Conservation (phyloP, 805 yeast genomes). For the Ogataea sp. region DNA sequence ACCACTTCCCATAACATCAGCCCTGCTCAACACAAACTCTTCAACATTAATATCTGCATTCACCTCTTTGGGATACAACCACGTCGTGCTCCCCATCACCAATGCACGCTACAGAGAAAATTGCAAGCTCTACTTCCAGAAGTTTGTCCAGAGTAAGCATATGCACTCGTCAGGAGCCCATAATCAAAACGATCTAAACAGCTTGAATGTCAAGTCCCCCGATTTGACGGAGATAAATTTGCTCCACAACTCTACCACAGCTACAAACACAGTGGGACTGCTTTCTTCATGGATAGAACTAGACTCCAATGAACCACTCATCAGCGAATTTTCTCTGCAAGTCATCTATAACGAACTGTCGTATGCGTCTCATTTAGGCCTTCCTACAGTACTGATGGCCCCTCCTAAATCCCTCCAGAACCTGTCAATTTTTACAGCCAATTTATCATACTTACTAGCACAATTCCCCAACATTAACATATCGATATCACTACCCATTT, state of each 20-base stretch:
- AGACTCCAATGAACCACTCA: slow-evolving; percentile 40
- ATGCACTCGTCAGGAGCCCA: no score
- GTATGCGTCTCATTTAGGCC: slow-evolving; percentile 52
- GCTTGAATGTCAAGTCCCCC: slow-evolving; percentile 32
- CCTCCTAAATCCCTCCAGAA: slow-evolving; percentile 56
- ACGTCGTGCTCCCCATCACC: slow-evolving; percentile 46
- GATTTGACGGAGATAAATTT: slow-evolving; percentile 32
- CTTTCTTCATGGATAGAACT: slow-evolving; percentile 66
- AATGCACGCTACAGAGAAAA: slow-evolving; percentile 39
- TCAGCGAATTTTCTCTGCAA: slow-evolving; percentile 47
- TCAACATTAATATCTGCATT: slow-evolving; percentile 19
- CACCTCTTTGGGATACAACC: slow-evolving; percentile 37
- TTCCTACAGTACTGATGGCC: slow-evolving; percentile 46
- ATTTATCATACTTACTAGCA: slow-evolving; percentile 19
- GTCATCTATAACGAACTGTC: slow-evolving; percentile 51
- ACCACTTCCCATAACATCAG: slow-evolving; percentile 28
- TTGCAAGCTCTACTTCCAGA: slow-evolving; percentile 30
- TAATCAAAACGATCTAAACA: slow-evolving; percentile 25
- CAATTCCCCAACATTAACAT: slow-evolving; percentile 27
- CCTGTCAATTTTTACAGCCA: slow-evolving; percentile 41
- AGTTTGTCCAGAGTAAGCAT: no score
- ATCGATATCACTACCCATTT: slow-evolving; percentile 41
- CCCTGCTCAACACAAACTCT: slow-evolving; percentile 22
- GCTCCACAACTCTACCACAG: no score
- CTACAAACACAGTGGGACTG: slow-evolving; percentile 44